Evolutionary conservation across 164 flowering plant species (phyloP), one percentile per base, ranked within the genome.

Genomic region (Dillenia suffruticosa): DNA sequence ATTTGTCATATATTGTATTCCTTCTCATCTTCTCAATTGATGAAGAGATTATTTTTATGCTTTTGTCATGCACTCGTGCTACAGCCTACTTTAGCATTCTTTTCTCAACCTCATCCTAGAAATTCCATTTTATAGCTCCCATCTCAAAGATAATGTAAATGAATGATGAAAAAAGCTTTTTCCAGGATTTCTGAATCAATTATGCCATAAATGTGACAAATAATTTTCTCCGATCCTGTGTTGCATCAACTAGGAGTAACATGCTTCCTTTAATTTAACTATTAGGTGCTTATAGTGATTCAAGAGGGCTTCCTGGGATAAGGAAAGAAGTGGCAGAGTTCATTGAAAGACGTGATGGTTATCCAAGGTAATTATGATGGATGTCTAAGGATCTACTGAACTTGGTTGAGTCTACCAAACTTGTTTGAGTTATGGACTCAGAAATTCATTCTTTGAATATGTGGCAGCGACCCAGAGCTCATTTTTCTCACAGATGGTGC

Each of bases 401-500:
- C 22, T 51, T 14, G 17, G n/a, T 54, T 5, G 9, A 14, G 12
- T 16, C 5, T 16, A 1, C 19, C 47, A 16, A 13, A 24, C 8
- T 24, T 9, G 9, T 9, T 8, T 24, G n/a, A n/a, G 14, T 16
- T 8, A 11, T 12, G 54, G 51, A 49, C 59, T 53, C 57, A 53
- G 12, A 16, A 79, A 51, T 15, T 46, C 52, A 14, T 60, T 54
- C 10, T 11, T 64, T 45, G 51, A 2, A 43, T 68, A 50, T 67
- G 22, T 74, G 61, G 57, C 86, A 91, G 99, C 77, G 92, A 94
- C 69, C 97, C 99, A 63, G 99, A 94, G 66, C 92, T 88, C 72
- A 94, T 94, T 79, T 94, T 62, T 77, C 95, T 94, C 55, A 94
- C 99, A 1, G 96, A 89, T 81, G 97, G 96, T 73, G 99, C 99